These are phyloP conservation scores for Tubosaeta sp. DNA, from an alignment of 768 basidiomycete genomes.

Conservation along the genomic window DNA sequence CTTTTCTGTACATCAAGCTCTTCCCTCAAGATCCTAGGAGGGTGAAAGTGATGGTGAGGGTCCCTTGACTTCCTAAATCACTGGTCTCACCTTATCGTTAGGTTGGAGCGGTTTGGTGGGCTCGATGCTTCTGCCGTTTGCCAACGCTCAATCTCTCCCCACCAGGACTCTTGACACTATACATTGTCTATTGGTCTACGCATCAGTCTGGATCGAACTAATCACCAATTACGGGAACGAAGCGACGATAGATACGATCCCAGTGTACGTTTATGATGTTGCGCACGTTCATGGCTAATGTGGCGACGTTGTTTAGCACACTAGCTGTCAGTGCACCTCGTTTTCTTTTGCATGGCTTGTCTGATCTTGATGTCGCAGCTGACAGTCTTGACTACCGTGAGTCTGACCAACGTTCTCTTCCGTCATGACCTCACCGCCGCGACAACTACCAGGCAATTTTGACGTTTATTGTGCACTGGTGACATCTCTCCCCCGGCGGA, in stretches of 20 bases:
- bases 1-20: conserved; percentile 27
- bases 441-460: conserved; percentile 1
- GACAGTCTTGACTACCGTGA: conserved; percentile 31
- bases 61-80: background rate
- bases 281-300: background rate
- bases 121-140: background rate
- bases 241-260: conserved; percentile 38
- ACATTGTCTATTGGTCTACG: conserved; percentile 40
- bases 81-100: conserved; percentile 1
- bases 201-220: conserved; percentile 41
- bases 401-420: background rate
- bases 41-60: conserved; percentile 24
- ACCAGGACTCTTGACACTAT: conserved; percentile 33
- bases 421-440: conserved; percentile 4
- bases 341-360: background rate
- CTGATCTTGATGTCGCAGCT: conserved; percentile 13
- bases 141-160: background rate
- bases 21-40: conserved; percentile 22
- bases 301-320: conserved; percentile 9
- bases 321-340: conserved; percentile 22
- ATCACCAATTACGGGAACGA: conserved; percentile 41
- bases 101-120: conserved; percentile 28
- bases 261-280: conserved; percentile 33
- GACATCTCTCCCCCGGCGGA: background rate
- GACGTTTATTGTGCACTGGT: conserved; percentile 46